A percentile compares a stretch with the other conserved stretches of the same genome.
These are phyloP conservation scores for Rubia peregrina DNA, from an alignment of 305 asterid species.

Conservation along the genomic window DNA sequence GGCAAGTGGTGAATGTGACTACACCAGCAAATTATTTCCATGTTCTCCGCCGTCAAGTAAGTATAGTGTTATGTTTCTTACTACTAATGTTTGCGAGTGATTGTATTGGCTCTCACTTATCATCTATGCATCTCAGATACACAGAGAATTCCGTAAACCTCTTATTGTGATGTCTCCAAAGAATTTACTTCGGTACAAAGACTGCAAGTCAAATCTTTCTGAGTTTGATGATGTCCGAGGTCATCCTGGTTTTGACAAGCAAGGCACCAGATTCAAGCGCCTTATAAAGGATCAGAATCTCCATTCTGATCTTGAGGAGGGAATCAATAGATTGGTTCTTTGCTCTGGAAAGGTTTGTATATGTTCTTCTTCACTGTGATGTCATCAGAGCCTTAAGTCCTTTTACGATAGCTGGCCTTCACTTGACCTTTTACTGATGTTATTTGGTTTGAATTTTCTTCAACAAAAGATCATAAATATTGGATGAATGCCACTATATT, in stretches of 20 bases:
- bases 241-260: slow-evolving; percentile 95
- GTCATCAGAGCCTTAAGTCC: not conserved
- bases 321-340: slow-evolving; percentile 73
- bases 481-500: not conserved
- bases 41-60: slow-evolving; percentile 68
- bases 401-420: not conserved
- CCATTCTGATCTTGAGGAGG: slow-evolving; percentile 80
- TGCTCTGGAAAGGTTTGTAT: slow-evolving; percentile 92
- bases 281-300: slow-evolving; percentile 77
- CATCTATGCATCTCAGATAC: slow-evolving; percentile 39
- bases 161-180: slow-evolving; percentile 89
- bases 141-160: slow-evolving; percentile 91
- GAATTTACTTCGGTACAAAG: slow-evolving; percentile 88
- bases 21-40: slow-evolving; percentile 98
- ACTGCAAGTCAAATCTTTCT: slow-evolving; percentile 74
- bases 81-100: not conserved
- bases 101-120: slow-evolving; percentile 23
- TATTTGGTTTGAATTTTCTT: not conserved
- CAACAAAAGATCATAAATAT: not conserved
- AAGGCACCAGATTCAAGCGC: slow-evolving; percentile 96
- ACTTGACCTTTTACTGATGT: not conserved
- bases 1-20: slow-evolving; percentile 97
- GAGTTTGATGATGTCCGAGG: slow-evolving; percentile 93
- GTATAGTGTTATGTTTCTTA: slow-evolving; percentile 17
- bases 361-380: not conserved